A percentile compares a stretch with the other conserved stretches of the same genome.
These are phyloP conservation scores for Malus hybrid DNA, from an alignment of 331 rosid species.

Conservation along the genomic window DNA sequence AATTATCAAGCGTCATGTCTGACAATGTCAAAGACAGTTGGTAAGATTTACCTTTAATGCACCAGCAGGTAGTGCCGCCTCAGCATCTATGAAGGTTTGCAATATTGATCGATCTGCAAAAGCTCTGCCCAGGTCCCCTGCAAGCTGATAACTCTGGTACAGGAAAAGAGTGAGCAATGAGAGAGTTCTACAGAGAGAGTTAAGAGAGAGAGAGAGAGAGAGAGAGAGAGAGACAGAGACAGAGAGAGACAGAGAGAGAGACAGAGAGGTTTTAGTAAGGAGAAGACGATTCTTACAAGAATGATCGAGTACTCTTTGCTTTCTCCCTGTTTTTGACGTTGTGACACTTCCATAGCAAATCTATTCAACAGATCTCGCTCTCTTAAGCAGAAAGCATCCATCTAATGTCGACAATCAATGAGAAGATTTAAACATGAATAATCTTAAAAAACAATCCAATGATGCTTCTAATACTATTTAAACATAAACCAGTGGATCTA, in stretches of 20 bases:
- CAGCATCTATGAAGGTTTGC: conserved; percentile 53
- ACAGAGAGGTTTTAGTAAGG: background rate
- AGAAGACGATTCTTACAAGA: conserved; percentile 39
- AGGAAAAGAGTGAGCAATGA: conserved; percentile 9
- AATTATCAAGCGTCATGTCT: background rate
- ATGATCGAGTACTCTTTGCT: conserved; percentile 62
- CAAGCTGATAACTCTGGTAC: conserved; percentile 73
- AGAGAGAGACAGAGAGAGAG: background rate
- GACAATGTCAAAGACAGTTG: background rate
- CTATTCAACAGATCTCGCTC: conserved; percentile 73
- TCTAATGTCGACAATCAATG: conserved; percentile 34
- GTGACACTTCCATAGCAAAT: conserved; percentile 67
- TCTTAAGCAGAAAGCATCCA: conserved; percentile 70
- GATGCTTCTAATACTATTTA: background rate
- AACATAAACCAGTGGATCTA: background rate
- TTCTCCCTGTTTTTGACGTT: conserved; percentile 56
- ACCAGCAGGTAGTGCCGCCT: conserved; percentile 48
- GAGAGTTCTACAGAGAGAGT: background rate
- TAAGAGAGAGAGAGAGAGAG: background rate
- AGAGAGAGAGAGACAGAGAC: background rate
- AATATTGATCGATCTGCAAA: conserved; percentile 64
- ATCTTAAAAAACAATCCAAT: background rate
- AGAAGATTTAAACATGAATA: conserved; percentile 10
- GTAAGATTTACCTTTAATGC: conserved; percentile 50
- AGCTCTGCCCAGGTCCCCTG: conserved; percentile 87